phyloP scores from a whole-genome alignment of 768 basidiomycete species.

The Trametes cubensis region DNA sequence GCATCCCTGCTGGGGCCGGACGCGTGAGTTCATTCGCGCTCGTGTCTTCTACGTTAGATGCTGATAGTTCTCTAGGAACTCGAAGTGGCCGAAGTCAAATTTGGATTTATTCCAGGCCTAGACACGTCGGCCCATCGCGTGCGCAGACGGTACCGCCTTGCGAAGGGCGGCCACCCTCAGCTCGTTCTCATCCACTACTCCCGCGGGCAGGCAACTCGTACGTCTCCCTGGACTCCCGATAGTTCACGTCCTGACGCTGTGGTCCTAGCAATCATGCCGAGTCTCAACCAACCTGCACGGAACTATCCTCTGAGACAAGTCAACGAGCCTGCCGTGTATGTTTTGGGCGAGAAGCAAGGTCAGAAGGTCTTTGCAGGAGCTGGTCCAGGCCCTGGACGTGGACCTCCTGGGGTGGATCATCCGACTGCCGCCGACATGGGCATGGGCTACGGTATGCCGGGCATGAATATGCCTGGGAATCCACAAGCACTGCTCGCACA shows the following conservation, averaged over 20 bases:
- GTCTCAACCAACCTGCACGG: slow-evolving; percentile 64
- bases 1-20: slow-evolving; percentile 49
- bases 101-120: slow-evolving; percentile 72
- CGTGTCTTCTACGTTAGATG: background rate
- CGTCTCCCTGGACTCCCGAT: slow-evolving; percentile 34
- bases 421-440: slow-evolving; percentile 16
- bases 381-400: slow-evolving; percentile 14
- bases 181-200: slow-evolving; percentile 80
- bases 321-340: slow-evolving; percentile 68
- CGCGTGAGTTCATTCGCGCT: slow-evolving; percentile 51
- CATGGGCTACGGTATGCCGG: slow-evolving; percentile 23
- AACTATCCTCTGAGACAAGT: slow-evolving; percentile 69
- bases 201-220: slow-evolving; percentile 64
- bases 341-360: slow-evolving; percentile 72
- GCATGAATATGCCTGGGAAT: slow-evolving; percentile 24
- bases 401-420: slow-evolving; percentile 13
- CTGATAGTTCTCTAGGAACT: slow-evolving; percentile 56
- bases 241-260: slow-evolving; percentile 13
- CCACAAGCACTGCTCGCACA: slow-evolving; percentile 73
- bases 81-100: slow-evolving; percentile 74
- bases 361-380: slow-evolving; percentile 52
- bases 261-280: slow-evolving; percentile 57
- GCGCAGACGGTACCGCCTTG: slow-evolving; percentile 70
- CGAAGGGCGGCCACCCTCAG: slow-evolving; percentile 72
- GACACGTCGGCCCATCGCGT: slow-evolving; percentile 69